Evolutionary conservation across 176 grass and related monocot species (phyloP).

Genomic region (barley (Hordeum vulgare)): MorexV3_pseudomolecules_assembly NC_058520.1:573127082-573127581

Average conservation of each 20-base stretch:
- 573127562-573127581: too few species aligned
- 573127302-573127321: background rate
- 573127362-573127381: background rate
- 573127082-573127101: background rate
- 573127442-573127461: too few species aligned
- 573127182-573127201: background rate
- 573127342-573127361: background rate
- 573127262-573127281: background rate
- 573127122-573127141: conserved; percentile 38
- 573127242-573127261: conserved; percentile 12
- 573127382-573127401: conserved; percentile 19
- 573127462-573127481: too few species aligned
- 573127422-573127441: too few species aligned
- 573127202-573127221: background rate
- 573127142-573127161: conserved; percentile 45
- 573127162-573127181: conserved; percentile 8
- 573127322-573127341: background rate
- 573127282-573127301: conserved; percentile 14
- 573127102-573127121: background rate
- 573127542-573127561: too few species aligned
- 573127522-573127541: too few species aligned
- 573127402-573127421: background rate
- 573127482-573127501: too few species aligned
- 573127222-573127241: background rate
- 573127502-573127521: too few species aligned